These are phyloP conservation scores for Tylopilus subfusipes DNA, from an alignment of 768 basidiomycete species.

Conservation along the genomic window DNA sequence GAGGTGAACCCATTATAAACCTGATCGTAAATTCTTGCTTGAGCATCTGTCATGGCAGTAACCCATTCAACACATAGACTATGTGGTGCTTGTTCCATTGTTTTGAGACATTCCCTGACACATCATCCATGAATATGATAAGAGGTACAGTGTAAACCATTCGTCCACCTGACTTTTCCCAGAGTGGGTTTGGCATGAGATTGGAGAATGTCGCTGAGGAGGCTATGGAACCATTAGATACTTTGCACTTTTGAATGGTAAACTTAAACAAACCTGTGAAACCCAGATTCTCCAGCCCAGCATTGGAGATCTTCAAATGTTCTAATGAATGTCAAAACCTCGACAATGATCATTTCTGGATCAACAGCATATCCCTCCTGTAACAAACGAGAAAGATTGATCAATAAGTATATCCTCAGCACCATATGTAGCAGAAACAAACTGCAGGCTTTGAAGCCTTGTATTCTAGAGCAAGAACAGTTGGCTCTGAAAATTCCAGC, in stretches of 20 bases:
- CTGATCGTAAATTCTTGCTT: conserved; percentile 32
- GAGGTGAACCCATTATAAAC: conserved; percentile 33
- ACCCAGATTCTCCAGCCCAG: neutral
- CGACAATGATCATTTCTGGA: neutral
- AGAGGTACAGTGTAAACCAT: conserved; percentile 24
- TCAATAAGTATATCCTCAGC: neutral
- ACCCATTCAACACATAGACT: conserved; percentile 33
- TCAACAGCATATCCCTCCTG: conserved; percentile 13
- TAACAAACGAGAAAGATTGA: neutral
- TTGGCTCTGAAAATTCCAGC: neutral
- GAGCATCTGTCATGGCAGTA: conserved; percentile 26
- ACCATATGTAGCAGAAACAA: neutral
- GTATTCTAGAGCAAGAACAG: conserved; percentile 5
- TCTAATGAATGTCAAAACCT: conserved; percentile 3
- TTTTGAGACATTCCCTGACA: conserved; percentile 35
- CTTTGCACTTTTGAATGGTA: neutral
- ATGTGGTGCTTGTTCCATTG: conserved; percentile 39
- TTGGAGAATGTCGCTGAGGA: neutral
- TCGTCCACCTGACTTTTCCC: conserved; percentile 11
- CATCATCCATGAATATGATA: conserved; percentile 35
- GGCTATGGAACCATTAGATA: neutral
- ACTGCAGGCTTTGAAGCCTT: conserved; percentile 1
- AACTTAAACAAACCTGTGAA: conserved; percentile 3
- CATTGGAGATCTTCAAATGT: conserved; percentile 12
- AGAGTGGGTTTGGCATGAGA: conserved; percentile 23